Evolutionary conservation across 73 alveolate genomes (phyloP).

Genomic region (Uronychia binucleata): DNA sequence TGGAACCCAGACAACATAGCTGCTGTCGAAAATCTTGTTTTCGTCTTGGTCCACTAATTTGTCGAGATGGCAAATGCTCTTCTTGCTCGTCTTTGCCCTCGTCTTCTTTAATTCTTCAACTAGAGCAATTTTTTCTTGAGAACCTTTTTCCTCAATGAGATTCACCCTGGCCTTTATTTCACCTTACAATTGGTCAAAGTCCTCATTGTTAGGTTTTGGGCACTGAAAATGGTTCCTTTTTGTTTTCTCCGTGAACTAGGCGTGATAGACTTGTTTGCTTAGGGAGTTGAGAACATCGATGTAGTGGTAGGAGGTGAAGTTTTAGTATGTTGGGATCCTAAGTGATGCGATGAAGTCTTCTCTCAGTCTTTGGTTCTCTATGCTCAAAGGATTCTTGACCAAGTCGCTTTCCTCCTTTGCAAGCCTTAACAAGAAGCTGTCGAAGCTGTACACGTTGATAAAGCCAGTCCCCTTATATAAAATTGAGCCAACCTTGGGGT

Average conservation of each 20-base stretch:
- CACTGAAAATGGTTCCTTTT: too few relatives aligned
- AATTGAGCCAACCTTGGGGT: neutral
- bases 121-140: neutral
- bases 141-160: neutral
- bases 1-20: slow-evolving; percentile 48
- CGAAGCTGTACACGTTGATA: neutral
- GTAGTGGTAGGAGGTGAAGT: neutral
- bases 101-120: neutral
- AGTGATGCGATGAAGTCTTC: neutral
- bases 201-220: too few relatives aligned
- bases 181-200: neutral
- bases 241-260: neutral
- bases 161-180: neutral
- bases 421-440: neutral
- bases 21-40: slow-evolving; percentile 29
- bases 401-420: neutral
- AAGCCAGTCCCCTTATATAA: neutral
- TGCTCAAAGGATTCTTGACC: neutral
- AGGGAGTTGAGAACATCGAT: neutral
- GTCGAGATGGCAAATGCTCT: neutral
- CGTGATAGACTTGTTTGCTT: neutral
- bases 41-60: slow-evolving; percentile 10
- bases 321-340: neutral
- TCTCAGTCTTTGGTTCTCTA: neutral
- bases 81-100: neutral